These are phyloP conservation scores for Dothidotthia symphoricarpi DNA, from an alignment of 2,329 filamentous ascomycete genomes.

Conservation along the genomic window DNA sequence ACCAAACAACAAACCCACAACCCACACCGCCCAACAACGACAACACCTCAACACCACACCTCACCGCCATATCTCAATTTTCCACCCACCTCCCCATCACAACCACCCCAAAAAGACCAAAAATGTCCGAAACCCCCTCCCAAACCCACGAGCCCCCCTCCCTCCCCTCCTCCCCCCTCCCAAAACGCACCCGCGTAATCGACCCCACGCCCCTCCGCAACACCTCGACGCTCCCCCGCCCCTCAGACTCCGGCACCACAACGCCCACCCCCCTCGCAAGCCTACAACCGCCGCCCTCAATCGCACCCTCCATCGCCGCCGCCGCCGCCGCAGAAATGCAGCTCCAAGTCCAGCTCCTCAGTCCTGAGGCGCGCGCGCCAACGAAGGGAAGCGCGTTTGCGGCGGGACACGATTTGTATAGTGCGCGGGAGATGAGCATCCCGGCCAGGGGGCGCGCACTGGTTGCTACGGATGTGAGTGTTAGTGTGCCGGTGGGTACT, in stretches of 20 bases:
- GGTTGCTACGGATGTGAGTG: conserved; percentile 86
- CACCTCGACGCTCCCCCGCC: conserved; percentile 25
- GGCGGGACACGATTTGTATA: conserved; percentile 93
- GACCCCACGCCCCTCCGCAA: conserved; percentile 40
- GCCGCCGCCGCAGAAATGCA: conserved; percentile 46
- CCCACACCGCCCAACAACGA: too few species aligned
- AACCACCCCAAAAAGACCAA: conserved; percentile 14
- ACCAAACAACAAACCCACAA: too few species aligned
- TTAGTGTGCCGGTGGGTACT: conserved; percentile 85
- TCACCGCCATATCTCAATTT: too few species aligned
- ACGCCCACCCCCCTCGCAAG: conserved; percentile 37
- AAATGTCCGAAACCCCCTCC: conserved; percentile 26
- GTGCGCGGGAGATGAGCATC: conserved; percentile 68
- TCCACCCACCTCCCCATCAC: background rate
- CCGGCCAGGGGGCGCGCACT: conserved; percentile 80
- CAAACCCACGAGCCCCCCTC: conserved; percentile 50
- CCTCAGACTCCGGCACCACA: conserved; percentile 34
- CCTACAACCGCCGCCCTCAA: conserved; percentile 23
- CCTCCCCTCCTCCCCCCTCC: conserved; percentile 68
- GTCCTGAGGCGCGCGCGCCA: conserved; percentile 72
- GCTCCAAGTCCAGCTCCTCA: conserved; percentile 88
- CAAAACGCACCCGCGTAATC: conserved; percentile 74
- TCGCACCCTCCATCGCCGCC: conserved; percentile 24
- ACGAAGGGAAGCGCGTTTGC: conserved; percentile 87
- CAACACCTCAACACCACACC: too few species aligned